Evolutionary conservation across 129 eudicot species (phyloP).

Genomic region (Artemisia annua): DNA sequence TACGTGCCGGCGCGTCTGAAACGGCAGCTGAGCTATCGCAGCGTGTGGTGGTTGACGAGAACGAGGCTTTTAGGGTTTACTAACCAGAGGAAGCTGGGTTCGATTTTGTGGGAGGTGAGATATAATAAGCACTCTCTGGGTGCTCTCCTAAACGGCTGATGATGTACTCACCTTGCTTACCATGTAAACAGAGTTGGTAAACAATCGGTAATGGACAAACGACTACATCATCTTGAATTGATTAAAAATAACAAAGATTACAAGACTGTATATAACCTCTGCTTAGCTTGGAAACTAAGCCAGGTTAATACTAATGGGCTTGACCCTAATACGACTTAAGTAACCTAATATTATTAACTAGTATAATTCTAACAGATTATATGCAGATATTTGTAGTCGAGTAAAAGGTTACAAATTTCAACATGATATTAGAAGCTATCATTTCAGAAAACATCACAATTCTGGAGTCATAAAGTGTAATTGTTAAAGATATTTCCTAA

Average conservation of each 20-base stretch:
- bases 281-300: not conserved
- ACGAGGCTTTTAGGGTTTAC: too few species aligned
- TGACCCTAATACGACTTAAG: not conserved
- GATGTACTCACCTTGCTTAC: not conserved
- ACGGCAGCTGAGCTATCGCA: not conserved
- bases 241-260: not conserved
- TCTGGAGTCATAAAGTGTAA: not conserved
- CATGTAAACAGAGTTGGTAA: not conserved
- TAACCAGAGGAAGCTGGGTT: too few species aligned
- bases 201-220: not conserved
- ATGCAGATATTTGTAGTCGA: constrained; percentile 5
- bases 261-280: not conserved
- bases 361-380: not conserved
- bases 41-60: too few species aligned
- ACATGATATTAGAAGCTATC: constrained; percentile 6
- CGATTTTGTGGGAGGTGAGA: too few species aligned
- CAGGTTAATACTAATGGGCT: not conserved
- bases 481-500: constrained; percentile 3
- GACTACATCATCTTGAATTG: not conserved
- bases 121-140: not conserved
- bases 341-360: too few species aligned
- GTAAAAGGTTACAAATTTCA: constrained; percentile 2
- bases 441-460: constrained; percentile 8
- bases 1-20: not conserved
- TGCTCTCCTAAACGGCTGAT: not conserved